phyloP scores from a whole-genome alignment of 139 green algal species.

The Chlorella sp. region DNA sequence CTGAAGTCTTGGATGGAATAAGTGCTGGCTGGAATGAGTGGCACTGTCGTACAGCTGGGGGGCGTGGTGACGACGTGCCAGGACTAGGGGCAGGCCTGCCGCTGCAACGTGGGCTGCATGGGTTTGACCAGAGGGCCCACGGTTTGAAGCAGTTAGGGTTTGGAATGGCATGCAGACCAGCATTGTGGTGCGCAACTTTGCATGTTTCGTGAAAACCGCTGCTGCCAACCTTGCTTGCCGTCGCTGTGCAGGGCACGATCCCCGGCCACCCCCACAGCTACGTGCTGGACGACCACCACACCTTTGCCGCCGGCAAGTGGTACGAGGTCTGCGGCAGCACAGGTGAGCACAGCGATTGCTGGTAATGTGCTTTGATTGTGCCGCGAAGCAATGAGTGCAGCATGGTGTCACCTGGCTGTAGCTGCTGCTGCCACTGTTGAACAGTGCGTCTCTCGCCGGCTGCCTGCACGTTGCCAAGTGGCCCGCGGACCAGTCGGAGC shows the following conservation, averaged over 20 bases:
- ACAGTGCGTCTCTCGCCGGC: background rate
- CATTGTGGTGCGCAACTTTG: background rate
- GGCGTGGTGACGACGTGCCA: no score
- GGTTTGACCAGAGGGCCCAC: no score
- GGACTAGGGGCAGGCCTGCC: constrained; percentile 31
- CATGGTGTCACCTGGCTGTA: background rate
- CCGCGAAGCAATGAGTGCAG: background rate
- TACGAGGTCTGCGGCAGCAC: constrained; percentile 71
- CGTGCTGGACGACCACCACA: constrained; percentile 83
- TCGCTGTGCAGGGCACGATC: constrained; percentile 75
- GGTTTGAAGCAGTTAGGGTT: no score
- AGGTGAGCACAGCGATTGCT: background rate
- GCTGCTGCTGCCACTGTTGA: background rate
- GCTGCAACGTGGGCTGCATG: constrained; percentile 2
- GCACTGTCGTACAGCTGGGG: no score
- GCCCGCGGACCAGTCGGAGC: no score
- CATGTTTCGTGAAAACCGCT: background rate
- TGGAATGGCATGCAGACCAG: no score
- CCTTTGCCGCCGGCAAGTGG: constrained; percentile 78
- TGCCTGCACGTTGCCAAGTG: no score
- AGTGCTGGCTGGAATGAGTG: no score
- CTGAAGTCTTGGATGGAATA: no score
- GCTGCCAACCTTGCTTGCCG: background rate
- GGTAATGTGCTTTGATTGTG: background rate
- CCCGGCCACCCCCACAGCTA: constrained; percentile 73